Evolutionary conservation across 2,329 filamentous ascomycete species (phyloP).

Genomic region (Seiridium cupressi): DNA sequence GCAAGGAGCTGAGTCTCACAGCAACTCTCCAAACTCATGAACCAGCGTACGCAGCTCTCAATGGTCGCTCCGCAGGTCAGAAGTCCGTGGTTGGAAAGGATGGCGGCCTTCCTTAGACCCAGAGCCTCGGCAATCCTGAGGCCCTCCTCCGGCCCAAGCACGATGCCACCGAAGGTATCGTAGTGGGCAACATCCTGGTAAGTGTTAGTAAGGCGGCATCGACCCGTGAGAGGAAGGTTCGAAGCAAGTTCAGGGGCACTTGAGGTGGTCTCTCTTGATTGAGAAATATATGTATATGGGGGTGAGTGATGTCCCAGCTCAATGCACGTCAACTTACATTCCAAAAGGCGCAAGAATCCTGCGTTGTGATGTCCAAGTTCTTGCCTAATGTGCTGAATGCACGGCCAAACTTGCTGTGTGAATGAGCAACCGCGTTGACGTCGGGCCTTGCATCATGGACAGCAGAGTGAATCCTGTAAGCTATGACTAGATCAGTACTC

Average conservation of each 20-base stretch:
- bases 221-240: too few species aligned
- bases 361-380: slow-evolving; percentile 63
- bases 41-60: slow-evolving; percentile 54
- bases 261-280: neutral
- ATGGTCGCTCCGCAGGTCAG: slow-evolving; percentile 48
- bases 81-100: slow-evolving; percentile 55
- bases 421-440: slow-evolving; percentile 52
- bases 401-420: slow-evolving; percentile 50
- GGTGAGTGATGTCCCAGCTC: too few species aligned
- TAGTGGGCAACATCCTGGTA: slow-evolving; percentile 36
- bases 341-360: slow-evolving; percentile 61
- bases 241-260: too few species aligned
- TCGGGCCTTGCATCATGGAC: slow-evolving; percentile 56
- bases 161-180: slow-evolving; percentile 48
- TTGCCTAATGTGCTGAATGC: slow-evolving; percentile 62
- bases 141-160: slow-evolving; percentile 51
- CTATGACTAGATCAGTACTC: slow-evolving; percentile 7
- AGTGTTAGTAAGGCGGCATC: neutral
- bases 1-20: slow-evolving; percentile 50
- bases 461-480: slow-evolving; percentile 50
- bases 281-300: neutral
- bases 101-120: slow-evolving; percentile 47
- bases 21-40: slow-evolving; percentile 48
- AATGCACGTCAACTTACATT: slow-evolving; percentile 20
- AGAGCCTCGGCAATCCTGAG: slow-evolving; percentile 44